Base-by-base conservation (phyloP, 352 stramenopile species). In the Globisporangium acanthophoron region DNA sequence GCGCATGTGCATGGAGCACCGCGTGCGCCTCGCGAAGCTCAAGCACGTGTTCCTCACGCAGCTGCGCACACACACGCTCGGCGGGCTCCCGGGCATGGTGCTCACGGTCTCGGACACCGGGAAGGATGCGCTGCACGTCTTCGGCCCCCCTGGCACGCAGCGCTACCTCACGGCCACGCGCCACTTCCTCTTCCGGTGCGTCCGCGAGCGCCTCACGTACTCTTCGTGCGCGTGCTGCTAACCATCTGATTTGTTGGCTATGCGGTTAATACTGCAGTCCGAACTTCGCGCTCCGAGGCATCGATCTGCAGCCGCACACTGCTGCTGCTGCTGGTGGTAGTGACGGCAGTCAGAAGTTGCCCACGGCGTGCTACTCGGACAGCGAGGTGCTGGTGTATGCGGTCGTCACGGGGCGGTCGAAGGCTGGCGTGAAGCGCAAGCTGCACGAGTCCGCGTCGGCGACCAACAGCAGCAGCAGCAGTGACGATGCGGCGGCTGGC, bases 1-100 rank as follows among this genome's bases (percentile, higher is more conserved):
- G 63, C 76, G 89, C 29, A 73, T 96, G 66, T 96, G 85, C 69
- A 96, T 96, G 85, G 89, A 97, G 73, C 89, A 97, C 71, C 82
- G 92, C 67, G 76, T 96, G 59, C 83, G 87, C 16, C 66, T 97
- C 15, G 78, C 70, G 6, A 96, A 96, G 66, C 61, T 96, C 29
- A 71, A 86, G 55, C 68, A 89, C 47, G 74, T 96, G 5, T 96
- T 96, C 59, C 70, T 96, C 27, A 96, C 88, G 3, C 73, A 96
- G 65, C 65, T 97, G 41, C 71, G 71, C 12, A 59, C 85, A 11
- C 73, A 93, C 50, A 88, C 80, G n/a, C 53, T 96, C 1, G 87
- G 89, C 21, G 89, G 89, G 1, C 64, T 97, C 15, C 88, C 89
- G 15, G 82, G 77, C 65, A 90, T 97, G 78, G 67, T 96, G 20